Evolutionary conservation across 2,329 filamentous ascomycete genomes (phyloP).

Genomic region (Fusarium chuoi): DNA sequence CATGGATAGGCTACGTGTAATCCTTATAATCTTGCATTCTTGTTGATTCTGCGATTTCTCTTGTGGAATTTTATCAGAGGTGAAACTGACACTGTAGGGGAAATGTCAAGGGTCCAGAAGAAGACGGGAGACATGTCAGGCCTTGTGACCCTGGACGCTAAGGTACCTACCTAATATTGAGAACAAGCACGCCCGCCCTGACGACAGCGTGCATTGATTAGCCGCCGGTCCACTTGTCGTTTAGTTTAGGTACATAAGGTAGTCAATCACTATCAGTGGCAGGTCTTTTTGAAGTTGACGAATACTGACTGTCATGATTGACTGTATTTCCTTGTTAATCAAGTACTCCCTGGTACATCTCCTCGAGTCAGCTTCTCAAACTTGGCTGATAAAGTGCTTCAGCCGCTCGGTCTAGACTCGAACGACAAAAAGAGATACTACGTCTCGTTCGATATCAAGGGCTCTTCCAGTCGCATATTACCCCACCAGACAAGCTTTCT

Average conservation of each 20-base stretch:
- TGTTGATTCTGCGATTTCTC: not conserved
- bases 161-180: slow-evolving; percentile 7
- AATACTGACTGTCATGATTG: not conserved
- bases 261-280: slow-evolving; percentile 12
- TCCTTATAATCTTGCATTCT: slow-evolving; percentile 2
- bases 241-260: not conserved
- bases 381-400: not conserved
- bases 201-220: slow-evolving; percentile 32
- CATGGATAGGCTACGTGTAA: not conserved
- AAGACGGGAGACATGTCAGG: not conserved
- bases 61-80: not conserved
- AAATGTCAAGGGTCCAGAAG: slow-evolving; percentile 13
- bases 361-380: not conserved
- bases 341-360: not conserved
- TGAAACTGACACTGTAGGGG: slow-evolving; percentile 21
- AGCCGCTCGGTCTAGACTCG: slow-evolving; percentile 6
- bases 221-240: slow-evolving; percentile 22
- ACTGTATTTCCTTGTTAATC: not conserved
- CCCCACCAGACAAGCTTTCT: slow-evolving; percentile 41
- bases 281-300: not conserved
- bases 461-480: not conserved
- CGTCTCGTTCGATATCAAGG: not conserved
- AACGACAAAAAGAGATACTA: not conserved
- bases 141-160: slow-evolving; percentile 30
- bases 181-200: slow-evolving; percentile 14